phyloP scores from a whole-genome alignment of 306 rosid species.

The Medicago truncatula region DNA sequence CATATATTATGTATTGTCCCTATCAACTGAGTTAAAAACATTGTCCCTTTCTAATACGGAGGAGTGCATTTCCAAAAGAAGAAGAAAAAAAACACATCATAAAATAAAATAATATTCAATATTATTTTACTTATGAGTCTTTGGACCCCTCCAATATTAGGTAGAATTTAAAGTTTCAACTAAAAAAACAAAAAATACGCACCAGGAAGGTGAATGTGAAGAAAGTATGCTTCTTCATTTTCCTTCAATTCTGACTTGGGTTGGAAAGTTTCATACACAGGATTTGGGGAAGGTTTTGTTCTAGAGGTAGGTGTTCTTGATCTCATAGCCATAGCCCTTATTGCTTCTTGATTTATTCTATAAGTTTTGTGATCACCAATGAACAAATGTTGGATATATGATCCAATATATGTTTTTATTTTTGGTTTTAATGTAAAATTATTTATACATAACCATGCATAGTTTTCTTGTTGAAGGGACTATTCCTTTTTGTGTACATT shows the following conservation, averaged over 20 bases:
- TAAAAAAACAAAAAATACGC: neutral
- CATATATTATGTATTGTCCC: too few species aligned
- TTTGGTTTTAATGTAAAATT: neutral
- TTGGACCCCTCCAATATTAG: too few species aligned
- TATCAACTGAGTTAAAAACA: too few species aligned
- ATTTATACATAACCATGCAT: neutral
- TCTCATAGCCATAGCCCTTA: constrained; percentile 47
- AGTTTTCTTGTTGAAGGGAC: constrained; percentile 46
- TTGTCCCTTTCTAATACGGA: too few species aligned
- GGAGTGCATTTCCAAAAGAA: too few species aligned
- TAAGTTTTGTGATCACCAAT: constrained; percentile 14
- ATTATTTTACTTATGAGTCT: too few species aligned
- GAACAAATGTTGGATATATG: neutral
- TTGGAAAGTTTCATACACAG: constrained; percentile 46
- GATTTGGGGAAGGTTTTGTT: constrained; percentile 24
- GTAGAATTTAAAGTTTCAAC: too few species aligned
- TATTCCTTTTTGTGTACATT: constrained; percentile 51
- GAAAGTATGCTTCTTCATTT: constrained; percentile 41
- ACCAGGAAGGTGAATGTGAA: constrained; percentile 61
- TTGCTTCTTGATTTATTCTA: neutral
- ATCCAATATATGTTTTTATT: neutral
- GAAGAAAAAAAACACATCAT: too few species aligned
- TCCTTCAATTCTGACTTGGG: constrained; percentile 56
- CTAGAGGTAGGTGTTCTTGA: constrained; percentile 33
- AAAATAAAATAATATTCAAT: too few species aligned